phyloP scores from a whole-genome alignment of 805 yeast species.

The Starmerella stellata region DNA sequence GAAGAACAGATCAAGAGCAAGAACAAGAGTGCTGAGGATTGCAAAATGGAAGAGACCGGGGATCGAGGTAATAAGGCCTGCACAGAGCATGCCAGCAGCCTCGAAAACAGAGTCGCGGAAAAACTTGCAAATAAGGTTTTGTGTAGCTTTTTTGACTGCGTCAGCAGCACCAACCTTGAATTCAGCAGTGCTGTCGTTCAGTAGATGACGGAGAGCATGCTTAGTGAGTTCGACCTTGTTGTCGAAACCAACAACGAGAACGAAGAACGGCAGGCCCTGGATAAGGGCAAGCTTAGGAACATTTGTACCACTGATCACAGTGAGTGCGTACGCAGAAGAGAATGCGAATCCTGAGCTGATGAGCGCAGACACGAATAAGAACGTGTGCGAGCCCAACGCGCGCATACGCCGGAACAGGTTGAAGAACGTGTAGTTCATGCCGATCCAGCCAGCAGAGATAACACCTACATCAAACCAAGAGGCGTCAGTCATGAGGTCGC shows the following conservation, averaged over 20 bases:
- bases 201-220: slow-evolving; percentile 23
- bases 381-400: slow-evolving; percentile 61
- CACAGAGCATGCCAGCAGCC: slow-evolving; percentile 43
- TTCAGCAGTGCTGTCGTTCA: slow-evolving; percentile 11
- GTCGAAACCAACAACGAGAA: slow-evolving; percentile 81
- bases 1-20: slow-evolving; percentile 52
- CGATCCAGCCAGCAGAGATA: slow-evolving; percentile 61
- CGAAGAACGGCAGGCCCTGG: slow-evolving; percentile 87
- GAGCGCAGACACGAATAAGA: slow-evolving; percentile 69
- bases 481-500: slow-evolving; percentile 35
- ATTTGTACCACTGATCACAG: slow-evolving; percentile 37
- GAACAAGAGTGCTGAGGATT: slow-evolving; percentile 48
- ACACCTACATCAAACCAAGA: slow-evolving; percentile 72
- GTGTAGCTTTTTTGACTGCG: slow-evolving; percentile 29
- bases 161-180: slow-evolving; percentile 25
- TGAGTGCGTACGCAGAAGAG: slow-evolving; percentile 52
- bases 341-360: slow-evolving; percentile 70
- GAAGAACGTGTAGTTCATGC: slow-evolving; percentile 70
- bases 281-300: slow-evolving; percentile 59
- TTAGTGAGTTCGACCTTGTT: slow-evolving; percentile 57
- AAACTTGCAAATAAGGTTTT: slow-evolving; percentile 25
- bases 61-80: slow-evolving; percentile 36
- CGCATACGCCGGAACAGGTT: slow-evolving; percentile 62
- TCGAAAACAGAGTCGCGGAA: slow-evolving; percentile 64
- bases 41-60: slow-evolving; percentile 68